Base-by-base conservation (phyloP, 1,284 basidiomycete genomes). In the Marasmius fiardii region DNA sequence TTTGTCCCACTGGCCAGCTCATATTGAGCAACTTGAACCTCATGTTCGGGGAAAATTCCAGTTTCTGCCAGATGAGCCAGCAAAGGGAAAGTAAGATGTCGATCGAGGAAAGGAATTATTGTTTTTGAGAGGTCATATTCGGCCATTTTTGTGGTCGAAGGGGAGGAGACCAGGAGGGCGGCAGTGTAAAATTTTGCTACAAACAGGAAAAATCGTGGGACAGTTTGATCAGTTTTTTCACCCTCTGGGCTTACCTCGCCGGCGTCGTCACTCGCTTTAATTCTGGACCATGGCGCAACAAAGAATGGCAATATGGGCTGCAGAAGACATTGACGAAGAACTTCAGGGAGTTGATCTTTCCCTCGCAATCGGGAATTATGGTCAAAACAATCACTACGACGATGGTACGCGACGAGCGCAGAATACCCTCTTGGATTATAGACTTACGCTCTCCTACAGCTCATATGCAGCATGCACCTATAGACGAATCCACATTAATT, bases 1-100 rank as follows among this genome's bases (percentile, higher is more conserved):
- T 97, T 96, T 51, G 95, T 99, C 63, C 90, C 92, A 71, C 93
- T 96, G 56, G 94, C 93, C 55, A 98, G 88, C 68, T 98, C 95
- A 90, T 98, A 97, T 73, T 95, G 93, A 21, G 93, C 93, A 52
- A 85, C 78, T 57, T 85, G 83, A 55, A 96, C 85, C 62, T 96
- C 85, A 54, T 88, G 78, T 34, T 80, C 78, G 1, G 89, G 79
- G 70, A 94, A 95, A 41, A 89, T 74, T 37, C 83, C 82, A 12
- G 79, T 82, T 65, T 91, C 84, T 33, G 80, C 80, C 54, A 98
- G 86, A 75, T 97, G 93, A 31, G 89, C 86, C 60, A 99, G 88
- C 20, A 98, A 78, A 47, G 96, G 94, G 65, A 98, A 90, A 47
- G 92, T 89, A 48, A 99, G 82, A 78, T 99, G 96, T 56, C 95